phyloP scores from a whole-genome alignment of 2,329 filamentous ascomycete species.

The Thyridium curvatum region DNA sequence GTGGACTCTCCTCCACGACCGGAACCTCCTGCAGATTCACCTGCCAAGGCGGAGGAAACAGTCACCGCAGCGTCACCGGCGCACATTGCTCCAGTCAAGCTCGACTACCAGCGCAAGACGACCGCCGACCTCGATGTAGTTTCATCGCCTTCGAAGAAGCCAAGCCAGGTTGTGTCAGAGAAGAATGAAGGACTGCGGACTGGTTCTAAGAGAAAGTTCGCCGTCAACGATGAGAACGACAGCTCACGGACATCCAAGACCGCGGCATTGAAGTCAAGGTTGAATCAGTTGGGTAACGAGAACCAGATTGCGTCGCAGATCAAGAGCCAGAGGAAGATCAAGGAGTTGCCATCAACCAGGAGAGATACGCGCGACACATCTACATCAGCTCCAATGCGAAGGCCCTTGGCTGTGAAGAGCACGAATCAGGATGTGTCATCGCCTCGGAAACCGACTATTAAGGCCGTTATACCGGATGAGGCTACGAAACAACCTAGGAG shows the following conservation, averaged over 20 bases:
- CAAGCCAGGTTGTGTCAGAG: not conserved
- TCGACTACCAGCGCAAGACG: not conserved
- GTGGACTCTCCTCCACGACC: constrained; percentile 36
- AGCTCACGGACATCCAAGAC: constrained; percentile 21
- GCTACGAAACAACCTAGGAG: constrained; percentile 30
- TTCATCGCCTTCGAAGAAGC: constrained; percentile 20
- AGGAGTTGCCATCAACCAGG: constrained; percentile 34
- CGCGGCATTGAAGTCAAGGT: constrained; percentile 17
- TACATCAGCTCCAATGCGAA: constrained; percentile 26
- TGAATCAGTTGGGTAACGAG: constrained; percentile 12
- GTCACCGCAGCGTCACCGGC: not conserved
- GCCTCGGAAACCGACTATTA: constrained; percentile 42
- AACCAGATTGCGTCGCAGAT: constrained; percentile 15
- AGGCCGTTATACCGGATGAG: constrained; percentile 25
- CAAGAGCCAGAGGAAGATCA: constrained; percentile 36
- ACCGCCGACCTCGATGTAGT: not conserved
- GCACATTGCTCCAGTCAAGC: constrained; percentile 5
- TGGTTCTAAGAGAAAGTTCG: constrained; percentile 53
- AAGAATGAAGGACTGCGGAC: constrained; percentile 24
- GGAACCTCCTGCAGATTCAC: constrained; percentile 1
- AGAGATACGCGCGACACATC: constrained; percentile 26
- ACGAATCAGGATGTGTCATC: constrained; percentile 54
- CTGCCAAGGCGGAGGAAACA: not conserved
- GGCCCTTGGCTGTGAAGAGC: constrained; percentile 49
- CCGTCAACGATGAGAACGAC: constrained; percentile 47